Percentiles rank a stretch among this genome's conserved stretches.
Evolutionary conservation across 257 asterid species (phyloP).

Genomic region (Plantago ovata): DNA sequence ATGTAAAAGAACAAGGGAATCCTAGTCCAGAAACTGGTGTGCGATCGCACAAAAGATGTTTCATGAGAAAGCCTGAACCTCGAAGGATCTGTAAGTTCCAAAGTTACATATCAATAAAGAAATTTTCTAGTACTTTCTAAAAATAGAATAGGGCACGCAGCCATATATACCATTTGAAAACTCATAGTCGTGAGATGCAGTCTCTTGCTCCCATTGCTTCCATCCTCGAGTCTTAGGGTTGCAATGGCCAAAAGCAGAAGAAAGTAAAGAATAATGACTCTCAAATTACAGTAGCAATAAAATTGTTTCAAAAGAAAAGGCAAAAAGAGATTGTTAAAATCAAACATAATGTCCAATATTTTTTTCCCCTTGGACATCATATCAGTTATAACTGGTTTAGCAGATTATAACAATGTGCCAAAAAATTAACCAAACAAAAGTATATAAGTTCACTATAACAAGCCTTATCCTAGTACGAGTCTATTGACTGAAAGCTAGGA

Average conservation of each 20-base stretch:
- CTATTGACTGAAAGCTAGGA: background rate
- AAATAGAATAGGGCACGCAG: background rate
- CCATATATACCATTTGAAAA: constrained; percentile 60
- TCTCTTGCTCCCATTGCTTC: constrained; percentile 94
- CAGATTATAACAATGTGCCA: background rate
- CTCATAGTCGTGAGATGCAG: constrained; percentile 67
- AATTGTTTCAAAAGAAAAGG: background rate
- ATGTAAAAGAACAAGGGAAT: constrained; percentile 70
- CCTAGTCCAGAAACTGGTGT: constrained; percentile 90
- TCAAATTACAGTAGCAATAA: too few species aligned
- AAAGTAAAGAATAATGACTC: background rate
- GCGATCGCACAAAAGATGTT: constrained; percentile 93
- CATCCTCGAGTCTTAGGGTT: constrained; percentile 69
- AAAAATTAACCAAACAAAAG: background rate
- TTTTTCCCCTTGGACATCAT: background rate
- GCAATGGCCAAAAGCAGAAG: background rate
- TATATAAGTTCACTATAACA: background rate
- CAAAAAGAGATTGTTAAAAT: background rate
- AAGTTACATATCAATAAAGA: constrained; percentile 11
- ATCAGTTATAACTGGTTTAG: background rate
- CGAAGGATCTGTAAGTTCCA: constrained; percentile 70
- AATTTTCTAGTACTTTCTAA: background rate
- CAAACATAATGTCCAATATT: background rate
- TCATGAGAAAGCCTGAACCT: constrained; percentile 91
- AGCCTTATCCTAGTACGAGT: background rate